Evolutionary conservation across 768 basidiomycete genomes (phyloP).

Genomic region (Pleurotus eryngii): DNA sequence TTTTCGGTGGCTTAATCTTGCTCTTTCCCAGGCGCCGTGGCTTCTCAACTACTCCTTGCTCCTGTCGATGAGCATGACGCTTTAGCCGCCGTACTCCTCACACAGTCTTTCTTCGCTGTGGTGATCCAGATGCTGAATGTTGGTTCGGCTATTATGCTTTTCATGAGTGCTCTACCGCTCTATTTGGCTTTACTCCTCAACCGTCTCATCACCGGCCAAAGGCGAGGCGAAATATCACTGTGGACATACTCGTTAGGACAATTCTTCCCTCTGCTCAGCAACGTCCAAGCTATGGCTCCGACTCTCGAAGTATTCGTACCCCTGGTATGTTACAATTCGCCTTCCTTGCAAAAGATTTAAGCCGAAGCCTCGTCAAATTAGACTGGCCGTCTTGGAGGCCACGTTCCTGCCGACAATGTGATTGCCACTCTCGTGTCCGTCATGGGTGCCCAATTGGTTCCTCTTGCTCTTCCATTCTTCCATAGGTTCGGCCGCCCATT

Average conservation of each 20-base stretch:
- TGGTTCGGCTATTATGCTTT: conserved; percentile 76
- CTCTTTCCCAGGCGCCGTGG: conserved; percentile 48
- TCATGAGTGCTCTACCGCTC: conserved; percentile 56
- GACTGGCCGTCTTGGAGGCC: conserved; percentile 81
- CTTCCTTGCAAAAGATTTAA: background rate
- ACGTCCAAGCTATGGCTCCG: conserved; percentile 53
- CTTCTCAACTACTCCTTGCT: conserved; percentile 57
- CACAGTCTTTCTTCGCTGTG: conserved; percentile 54
- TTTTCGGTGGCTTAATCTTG: background rate
- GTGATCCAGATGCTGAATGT: conserved; percentile 61
- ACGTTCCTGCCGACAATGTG: conserved; percentile 85
- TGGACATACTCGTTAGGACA: conserved; percentile 64
- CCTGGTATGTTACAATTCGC: conserved; percentile 44
- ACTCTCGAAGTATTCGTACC: conserved; percentile 90
- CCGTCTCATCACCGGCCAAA: conserved; percentile 24
- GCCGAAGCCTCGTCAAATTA: conserved; percentile 18
- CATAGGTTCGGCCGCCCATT: conserved; percentile 52
- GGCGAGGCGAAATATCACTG: conserved; percentile 43
- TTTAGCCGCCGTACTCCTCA: conserved; percentile 58
- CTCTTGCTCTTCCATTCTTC: conserved; percentile 65
- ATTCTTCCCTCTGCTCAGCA: conserved; percentile 50
- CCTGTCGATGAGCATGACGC: conserved; percentile 56
- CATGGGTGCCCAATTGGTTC: conserved; percentile 53
- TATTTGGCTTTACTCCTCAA: conserved; percentile 58
- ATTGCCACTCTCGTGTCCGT: conserved; percentile 74